Base-by-base conservation (phyloP, 1,284 basidiomycete species). In the Cryptococcus neoformans region DNA sequence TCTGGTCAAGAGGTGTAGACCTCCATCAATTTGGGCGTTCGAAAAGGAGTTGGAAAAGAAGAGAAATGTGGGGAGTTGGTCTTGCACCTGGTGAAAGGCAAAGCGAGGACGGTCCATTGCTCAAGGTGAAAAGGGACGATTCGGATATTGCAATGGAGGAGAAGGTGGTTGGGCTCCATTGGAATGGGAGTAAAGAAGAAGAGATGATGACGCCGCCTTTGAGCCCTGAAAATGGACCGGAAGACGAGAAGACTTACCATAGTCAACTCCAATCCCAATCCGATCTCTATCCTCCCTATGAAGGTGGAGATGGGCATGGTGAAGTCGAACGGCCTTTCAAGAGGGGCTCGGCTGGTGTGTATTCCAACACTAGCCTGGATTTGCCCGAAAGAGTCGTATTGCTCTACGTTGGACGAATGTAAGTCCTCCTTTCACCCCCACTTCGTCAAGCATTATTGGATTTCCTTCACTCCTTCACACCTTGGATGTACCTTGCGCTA, bases 1-100 rank as follows among this genome's bases (percentile, higher is more conserved):
- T 83, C 10, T 84, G 83, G 83, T 79, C 82, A 0, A 69, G 83
- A 42, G 81, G 81, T 2, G 79, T 81, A 49, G 78, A 81, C 56
- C 66, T 78, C 4, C 64, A 67, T 6, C 71, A 79, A 28, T 81
- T 81, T 63, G 76, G 73, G 6, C 80, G 81, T 0, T 55, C 60
- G 0, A 77, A 77, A n/a, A 76, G 82, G 14, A 79, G 75, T 56
- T 57, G 67, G 14, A 65, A 64, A 7, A 67, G 82, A 53, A 72
- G 82, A 6, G 74, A 72, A 10, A 65, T 62, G 6, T 83, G 83
- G 82, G 80, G 78, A 5, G 78, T 79, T 4, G 56, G 59, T 41
- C 58, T 63, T 10, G 64, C 55, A 14, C 62, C 64, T 5, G 54
- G 44, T 4, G 44, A 45, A n/a, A 40, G 16, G 12, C 28, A 28